Conservation (phyloP, 192 early-diverging fungal species). For the Podochytrium sp. region DNA sequence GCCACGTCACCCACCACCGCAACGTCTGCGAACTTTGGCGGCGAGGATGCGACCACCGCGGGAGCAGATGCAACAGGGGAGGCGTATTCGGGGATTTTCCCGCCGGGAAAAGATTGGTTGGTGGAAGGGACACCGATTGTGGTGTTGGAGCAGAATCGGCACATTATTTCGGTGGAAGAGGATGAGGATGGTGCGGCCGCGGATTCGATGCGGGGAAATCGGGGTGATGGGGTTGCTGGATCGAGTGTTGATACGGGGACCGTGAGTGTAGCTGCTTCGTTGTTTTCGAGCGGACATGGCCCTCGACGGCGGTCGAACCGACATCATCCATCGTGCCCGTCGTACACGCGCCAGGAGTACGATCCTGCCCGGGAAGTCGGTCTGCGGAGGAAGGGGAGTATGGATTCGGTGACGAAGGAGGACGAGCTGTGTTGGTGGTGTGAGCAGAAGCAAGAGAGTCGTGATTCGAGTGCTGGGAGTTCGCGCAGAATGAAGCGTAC, state of each 20-base stretch:
- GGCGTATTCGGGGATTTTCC: not conserved
- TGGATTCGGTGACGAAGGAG: not conserved
- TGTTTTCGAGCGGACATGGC: not conserved
- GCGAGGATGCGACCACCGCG: not conserved
- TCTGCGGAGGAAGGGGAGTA: not conserved
- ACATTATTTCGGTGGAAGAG: conserved; percentile 63
- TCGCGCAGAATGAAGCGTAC: not conserved
- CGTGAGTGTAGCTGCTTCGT: not conserved
- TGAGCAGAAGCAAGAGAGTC: not conserved
- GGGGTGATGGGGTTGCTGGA: not conserved
- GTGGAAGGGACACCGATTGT: conserved; percentile 71
- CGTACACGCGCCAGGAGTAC: not conserved
- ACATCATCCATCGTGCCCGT: conserved; percentile 14
- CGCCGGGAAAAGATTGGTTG: conserved; percentile 29
- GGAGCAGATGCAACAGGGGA: not conserved
- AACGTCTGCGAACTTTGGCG: conserved; percentile 37
- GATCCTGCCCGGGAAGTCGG: not conserved
- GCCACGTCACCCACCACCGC: conserved; percentile 15
- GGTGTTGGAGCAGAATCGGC: conserved; percentile 87
- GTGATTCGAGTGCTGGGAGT: not conserved
- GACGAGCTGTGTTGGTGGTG: not conserved
- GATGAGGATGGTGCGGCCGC: too few relatives aligned
- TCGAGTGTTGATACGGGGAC: conserved; percentile 11
- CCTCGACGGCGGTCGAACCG: not conserved
- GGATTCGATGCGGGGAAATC: not conserved